A percentile compares a stretch with the other conserved stretches of the same genome.
Conservation (phyloP, 2,329 filamentous ascomycete species). For the Cladosporium oxysporum region DNA sequence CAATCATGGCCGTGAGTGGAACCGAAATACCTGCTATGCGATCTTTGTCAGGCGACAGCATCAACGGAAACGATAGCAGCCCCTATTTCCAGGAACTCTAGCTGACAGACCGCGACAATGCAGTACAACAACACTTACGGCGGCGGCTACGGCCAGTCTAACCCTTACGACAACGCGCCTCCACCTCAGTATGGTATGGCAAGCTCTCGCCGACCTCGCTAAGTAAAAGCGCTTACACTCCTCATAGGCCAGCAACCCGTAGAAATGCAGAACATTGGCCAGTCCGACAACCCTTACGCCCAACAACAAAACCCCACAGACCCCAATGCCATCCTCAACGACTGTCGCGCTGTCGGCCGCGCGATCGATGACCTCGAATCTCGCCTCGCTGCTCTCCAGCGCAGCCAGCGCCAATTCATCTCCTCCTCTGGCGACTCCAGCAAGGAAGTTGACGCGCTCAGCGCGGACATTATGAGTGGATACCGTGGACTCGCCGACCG, state of each 20-base stretch:
- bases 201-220: not conserved
- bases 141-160: slow-evolving; percentile 56
- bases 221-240: not conserved
- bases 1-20: not conserved
- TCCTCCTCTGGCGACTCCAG: slow-evolving; percentile 66
- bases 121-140: slow-evolving; percentile 44
- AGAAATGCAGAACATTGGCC: slow-evolving; percentile 68
- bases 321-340: slow-evolving; percentile 78
- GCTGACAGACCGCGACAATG: slow-evolving; percentile 19
- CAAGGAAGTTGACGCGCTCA: slow-evolving; percentile 68
- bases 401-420: slow-evolving; percentile 71
- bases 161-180: slow-evolving; percentile 51
- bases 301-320: slow-evolving; percentile 47
- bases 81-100: not conserved
- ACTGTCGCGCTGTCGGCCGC: slow-evolving; percentile 77
- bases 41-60: not conserved
- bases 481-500: slow-evolving; percentile 79
- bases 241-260: slow-evolving; percentile 43
- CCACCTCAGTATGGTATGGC: slow-evolving; percentile 34
- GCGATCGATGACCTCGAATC: slow-evolving; percentile 73
- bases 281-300: slow-evolving; percentile 40
- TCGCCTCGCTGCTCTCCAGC: slow-evolving; percentile 71
- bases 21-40: not conserved
- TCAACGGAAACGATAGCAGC: not conserved
- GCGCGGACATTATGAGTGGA: slow-evolving; percentile 76